Evolutionary conservation across 768 basidiomycete species (phyloP), one percentile per base, ranked within the genome.

Genomic region (Piloderma croceum): DNA sequence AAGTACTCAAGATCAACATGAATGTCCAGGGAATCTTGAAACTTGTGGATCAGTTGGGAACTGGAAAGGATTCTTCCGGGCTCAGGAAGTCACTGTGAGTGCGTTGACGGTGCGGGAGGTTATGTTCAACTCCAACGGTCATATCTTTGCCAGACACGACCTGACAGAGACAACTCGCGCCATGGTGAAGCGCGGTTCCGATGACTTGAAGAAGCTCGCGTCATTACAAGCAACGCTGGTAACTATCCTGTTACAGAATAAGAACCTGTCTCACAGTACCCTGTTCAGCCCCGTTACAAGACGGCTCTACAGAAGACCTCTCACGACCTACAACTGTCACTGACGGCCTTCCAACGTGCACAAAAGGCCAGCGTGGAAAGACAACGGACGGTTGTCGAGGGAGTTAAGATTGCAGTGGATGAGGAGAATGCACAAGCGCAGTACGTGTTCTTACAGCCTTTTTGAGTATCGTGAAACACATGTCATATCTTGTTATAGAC

Each of bases 1-100:
- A 98, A 60, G 90, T 94, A 43, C 97, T 98, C 83, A 98, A 98
- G 77, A 91, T 98, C 69, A 93, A 94, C 54, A 79, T 89, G 43
- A 99, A 99, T 63, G 91, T 97, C 3, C 90, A 94, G 55, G 94
- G 89, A 12, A 93, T 99, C 36, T 62, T 90, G 52, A 90, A 89
- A 63, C 74, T 92, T n/a, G 90, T 98, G n/a, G 92, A 98, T 56
- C 88, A 93, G 60, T 76, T 99, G 1, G 94, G 94, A 4, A 90
- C 85, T 0, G 67, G 67, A 23, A 79, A 80, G 53, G 93, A 98
- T 59, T 89, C 83, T 13, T 77, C 83, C 1, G 61, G 69, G 3
- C 64, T 98, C 39, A 73, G 94, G 51, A 90, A 86, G 62, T 84
- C 79, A 38, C 65, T 98, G 93, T 94, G 54, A 47, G 90, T 73